These are phyloP conservation scores for Ascoidea asiatica DNA, from an alignment of 805 yeast genomes.

Conservation along the genomic window DNA sequence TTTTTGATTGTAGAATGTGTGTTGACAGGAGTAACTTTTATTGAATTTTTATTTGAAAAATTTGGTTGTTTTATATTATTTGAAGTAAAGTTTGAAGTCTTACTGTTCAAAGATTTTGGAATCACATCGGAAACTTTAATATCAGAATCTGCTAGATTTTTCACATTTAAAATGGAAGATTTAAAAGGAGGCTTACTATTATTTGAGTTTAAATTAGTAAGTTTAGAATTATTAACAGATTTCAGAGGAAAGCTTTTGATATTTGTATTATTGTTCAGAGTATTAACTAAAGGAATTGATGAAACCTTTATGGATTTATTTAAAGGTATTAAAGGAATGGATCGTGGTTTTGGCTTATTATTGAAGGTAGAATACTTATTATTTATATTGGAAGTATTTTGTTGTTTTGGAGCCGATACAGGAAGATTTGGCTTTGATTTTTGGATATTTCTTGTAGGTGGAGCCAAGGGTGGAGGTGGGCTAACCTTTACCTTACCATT, in stretches of 20 bases:
- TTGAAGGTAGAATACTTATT: constrained; percentile 2
- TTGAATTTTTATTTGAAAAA: too few species aligned
- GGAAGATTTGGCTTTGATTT: constrained; percentile 4
- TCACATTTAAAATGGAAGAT: too few species aligned
- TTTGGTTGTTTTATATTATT: too few species aligned
- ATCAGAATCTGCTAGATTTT: too few species aligned
- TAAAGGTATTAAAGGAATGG: constrained; percentile 11
- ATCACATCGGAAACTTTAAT: not conserved
- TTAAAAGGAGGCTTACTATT: too few species aligned
- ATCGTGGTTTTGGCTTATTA: constrained; percentile 7
- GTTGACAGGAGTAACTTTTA: too few species aligned
- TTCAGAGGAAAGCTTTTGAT: not conserved
- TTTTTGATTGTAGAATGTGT: too few species aligned
- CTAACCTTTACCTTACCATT: constrained; percentile 35
- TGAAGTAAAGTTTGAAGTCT: too few species aligned
- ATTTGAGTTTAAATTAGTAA: too few species aligned
- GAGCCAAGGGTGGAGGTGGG: constrained; percentile 9
- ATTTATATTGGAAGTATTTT: not conserved
- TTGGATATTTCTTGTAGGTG: constrained; percentile 7
- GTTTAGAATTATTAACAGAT: not conserved
- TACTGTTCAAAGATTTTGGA: too few species aligned
- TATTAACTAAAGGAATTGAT: constrained; percentile 1
- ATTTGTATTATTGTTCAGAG: constrained; percentile 1
- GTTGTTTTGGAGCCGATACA: not conserved
- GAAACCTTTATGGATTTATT: constrained; percentile 9